Evolutionary conservation across 129 eudicot genomes (phyloP), one percentile per base, ranked within the genome.

Genomic region (Deinandra increscens): DNA sequence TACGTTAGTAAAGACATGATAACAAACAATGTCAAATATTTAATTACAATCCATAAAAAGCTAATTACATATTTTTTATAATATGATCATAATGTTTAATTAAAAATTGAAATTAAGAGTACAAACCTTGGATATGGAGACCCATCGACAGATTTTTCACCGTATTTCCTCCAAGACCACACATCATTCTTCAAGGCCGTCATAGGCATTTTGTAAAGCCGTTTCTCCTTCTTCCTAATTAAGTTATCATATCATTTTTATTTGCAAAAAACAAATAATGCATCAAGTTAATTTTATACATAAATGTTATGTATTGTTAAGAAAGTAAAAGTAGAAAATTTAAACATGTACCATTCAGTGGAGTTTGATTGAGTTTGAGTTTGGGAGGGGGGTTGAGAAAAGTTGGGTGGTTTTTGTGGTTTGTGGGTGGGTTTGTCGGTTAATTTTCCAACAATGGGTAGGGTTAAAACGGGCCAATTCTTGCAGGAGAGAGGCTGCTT

Each of bases 111-210:
- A 10, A 17, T 22, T n/a, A 22, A 37, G 38, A 9, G n/a, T n/a
- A n/a, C 23, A 29, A 12, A 91, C 97, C 97, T 88, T 63, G 91
- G 90, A 72, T 87, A 83, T 11, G 90, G 92, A 63, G 96, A 91
- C 61, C 88, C 94, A 64, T 84, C 80, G 38, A 84, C 70, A 72
- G 82, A 85, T 66, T 91, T 88, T 66, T 82, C 86, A 13, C 96
- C 96, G 77, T 91, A 88, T 79, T 88, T 86, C 72, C 83, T 80
- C 97, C 97, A 91, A 54, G 91, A 84, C 94, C 93, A 91, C 77
- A 68, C 68, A 66, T 91, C 96, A 38, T 86, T 80, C 63, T 91
- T 82, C 45, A 86, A 55, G 18, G 86, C 91, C 65, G 86, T 83
- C 6, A 84, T 84, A 23, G 97, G 87, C 39, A 91, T 91, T 71